Conservation (phyloP, 2,329 filamentous ascomycete genomes). For the Blumeriella jaapii region DNA sequence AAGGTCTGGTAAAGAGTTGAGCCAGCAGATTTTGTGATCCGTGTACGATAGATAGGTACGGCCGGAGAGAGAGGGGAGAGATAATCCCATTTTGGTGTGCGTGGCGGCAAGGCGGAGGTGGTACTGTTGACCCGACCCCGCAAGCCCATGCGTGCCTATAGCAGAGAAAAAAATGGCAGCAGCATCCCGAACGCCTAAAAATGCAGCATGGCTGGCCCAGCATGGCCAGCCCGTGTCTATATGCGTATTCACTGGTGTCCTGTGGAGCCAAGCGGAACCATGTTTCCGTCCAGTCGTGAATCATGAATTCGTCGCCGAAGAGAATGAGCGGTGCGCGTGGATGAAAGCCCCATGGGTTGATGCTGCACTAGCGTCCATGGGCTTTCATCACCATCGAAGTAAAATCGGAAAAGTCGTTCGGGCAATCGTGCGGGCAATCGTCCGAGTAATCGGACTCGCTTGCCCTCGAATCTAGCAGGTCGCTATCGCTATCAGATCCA, state of each 20-base stretch:
- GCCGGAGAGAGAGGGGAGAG: too few relatives aligned
- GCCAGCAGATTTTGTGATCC: too few relatives aligned
- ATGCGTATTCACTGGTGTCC: background rate
- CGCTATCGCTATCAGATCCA: conserved; percentile 4
- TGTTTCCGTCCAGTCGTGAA: conserved; percentile 15
- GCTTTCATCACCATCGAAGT: conserved; percentile 11
- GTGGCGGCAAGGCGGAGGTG: too few relatives aligned
- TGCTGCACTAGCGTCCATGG: conserved; percentile 28
- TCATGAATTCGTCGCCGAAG: conserved; percentile 16
- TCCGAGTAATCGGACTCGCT: conserved; percentile 13
- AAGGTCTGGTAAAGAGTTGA: too few relatives aligned
- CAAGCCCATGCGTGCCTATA: too few relatives aligned
- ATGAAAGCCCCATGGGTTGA: conserved; percentile 16
- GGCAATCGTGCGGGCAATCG: conserved; percentile 20
- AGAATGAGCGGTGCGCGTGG: conserved; percentile 10
- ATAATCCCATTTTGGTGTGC: too few relatives aligned
- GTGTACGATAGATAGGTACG: too few relatives aligned
- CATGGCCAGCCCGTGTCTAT: background rate
- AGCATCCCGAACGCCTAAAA: conserved; percentile 7
- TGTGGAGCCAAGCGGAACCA: background rate
- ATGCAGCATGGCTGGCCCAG: too few relatives aligned
- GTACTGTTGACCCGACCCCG: too few relatives aligned
- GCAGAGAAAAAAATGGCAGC: too few relatives aligned
- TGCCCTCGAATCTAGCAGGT: background rate
- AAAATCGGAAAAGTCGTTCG: conserved; percentile 12